A percentile compares a stretch with the other conserved stretches of the same genome.
Evolutionary conservation across 345 rosid genomes (phyloP).

Genomic region (Aurinia saxatilis): DNA sequence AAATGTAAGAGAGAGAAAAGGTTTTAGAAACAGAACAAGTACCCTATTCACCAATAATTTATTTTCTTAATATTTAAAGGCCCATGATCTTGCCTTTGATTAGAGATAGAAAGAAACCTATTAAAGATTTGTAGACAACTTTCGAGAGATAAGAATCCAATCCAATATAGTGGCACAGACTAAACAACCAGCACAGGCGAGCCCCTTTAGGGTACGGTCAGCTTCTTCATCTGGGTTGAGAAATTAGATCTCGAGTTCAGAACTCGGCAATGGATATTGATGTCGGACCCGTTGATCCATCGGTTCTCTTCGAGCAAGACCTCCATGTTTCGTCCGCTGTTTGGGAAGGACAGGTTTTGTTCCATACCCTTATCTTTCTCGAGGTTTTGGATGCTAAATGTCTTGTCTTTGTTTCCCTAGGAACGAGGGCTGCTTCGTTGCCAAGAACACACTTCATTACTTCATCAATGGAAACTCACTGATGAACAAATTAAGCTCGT

Average conservation of each 20-base stretch:
- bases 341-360: constrained; percentile 33
- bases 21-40: too few species aligned
- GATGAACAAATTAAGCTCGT: constrained; percentile 51
- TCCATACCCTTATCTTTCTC: neutral
- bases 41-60: too few species aligned
- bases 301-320: constrained; percentile 28
- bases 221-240: too few species aligned
- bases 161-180: too few species aligned
- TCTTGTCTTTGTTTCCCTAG: constrained; percentile 9
- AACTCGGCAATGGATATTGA: constrained; percentile 26
- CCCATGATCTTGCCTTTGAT: too few species aligned
- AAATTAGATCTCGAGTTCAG: neutral
- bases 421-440: constrained; percentile 73
- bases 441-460: constrained; percentile 66
- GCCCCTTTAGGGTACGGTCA: too few species aligned
- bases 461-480: constrained; percentile 61
- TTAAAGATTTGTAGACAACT: too few species aligned
- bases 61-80: too few species aligned
- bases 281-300: constrained; percentile 36
- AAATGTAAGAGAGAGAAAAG: too few species aligned
- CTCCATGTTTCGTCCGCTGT: constrained; percentile 35
- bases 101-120: too few species aligned
- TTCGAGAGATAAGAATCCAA: too few species aligned
- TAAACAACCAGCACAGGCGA: too few species aligned
- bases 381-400: neutral